Conservation (phyloP, 2,329 filamentous ascomycete species). For the Ophiostoma ips region DNA sequence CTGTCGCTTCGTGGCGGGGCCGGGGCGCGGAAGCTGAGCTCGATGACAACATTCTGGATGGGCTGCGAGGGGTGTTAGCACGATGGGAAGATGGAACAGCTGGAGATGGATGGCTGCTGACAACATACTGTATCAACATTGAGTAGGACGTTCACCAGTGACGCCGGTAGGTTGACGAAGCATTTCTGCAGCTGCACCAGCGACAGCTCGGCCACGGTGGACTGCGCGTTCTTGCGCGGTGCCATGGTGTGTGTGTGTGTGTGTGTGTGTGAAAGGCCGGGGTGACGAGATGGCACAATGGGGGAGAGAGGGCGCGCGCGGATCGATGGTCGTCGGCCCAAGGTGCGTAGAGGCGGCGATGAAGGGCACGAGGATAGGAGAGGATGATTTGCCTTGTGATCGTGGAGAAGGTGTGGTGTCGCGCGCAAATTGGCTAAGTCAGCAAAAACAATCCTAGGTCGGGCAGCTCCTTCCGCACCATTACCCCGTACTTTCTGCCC, state of each 20-base stretch:
- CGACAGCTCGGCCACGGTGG: conserved; percentile 68
- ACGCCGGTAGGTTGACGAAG: conserved; percentile 79
- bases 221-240: conserved; percentile 39
- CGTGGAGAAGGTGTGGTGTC: neutral
- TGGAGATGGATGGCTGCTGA: neutral
- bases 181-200: conserved; percentile 86
- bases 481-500: conserved; percentile 1
- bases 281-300: neutral
- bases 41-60: conserved; percentile 91
- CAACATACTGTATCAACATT: conserved; percentile 74
- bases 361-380: neutral
- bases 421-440: conserved; percentile 1
- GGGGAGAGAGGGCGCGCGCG: too few relatives aligned
- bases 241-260: conserved; percentile 23
- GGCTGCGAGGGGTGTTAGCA: conserved; percentile 41
- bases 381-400: neutral
- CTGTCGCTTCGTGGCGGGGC: conserved; percentile 31
- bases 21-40: conserved; percentile 62
- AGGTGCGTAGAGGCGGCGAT: neutral
- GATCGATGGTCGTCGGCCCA: neutral
- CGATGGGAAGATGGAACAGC: neutral
- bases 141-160: conserved; percentile 70
- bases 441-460: neutral
- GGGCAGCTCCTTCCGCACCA: neutral
- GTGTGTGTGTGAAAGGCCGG: neutral